phyloP scores from a whole-genome alignment of 2,329 filamentous ascomycete genomes.

The Endocalyx cinctus region DNA sequence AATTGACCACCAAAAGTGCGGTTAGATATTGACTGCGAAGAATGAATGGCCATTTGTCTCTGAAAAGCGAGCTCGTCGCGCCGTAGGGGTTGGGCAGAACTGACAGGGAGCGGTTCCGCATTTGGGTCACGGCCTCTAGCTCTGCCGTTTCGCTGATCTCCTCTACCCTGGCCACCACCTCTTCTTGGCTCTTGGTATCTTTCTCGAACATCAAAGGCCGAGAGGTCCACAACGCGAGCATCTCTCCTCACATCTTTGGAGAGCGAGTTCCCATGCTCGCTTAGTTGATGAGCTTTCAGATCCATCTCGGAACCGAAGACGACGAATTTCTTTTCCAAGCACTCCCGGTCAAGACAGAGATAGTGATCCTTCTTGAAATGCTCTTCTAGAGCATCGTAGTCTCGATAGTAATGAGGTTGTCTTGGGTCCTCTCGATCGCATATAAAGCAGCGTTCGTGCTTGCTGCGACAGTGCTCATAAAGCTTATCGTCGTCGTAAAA shows the following conservation, averaged over 20 bases:
- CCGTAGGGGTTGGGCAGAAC: slow-evolving; percentile 73
- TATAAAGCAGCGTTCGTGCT: slow-evolving; percentile 91
- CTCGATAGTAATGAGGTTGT: slow-evolving; percentile 82
- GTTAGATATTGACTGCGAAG: slow-evolving; percentile 72
- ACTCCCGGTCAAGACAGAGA: slow-evolving; percentile 78
- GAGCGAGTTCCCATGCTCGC: slow-evolving; percentile 71
- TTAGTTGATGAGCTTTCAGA: slow-evolving; percentile 86
- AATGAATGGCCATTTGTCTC: slow-evolving; percentile 86
- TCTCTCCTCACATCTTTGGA: slow-evolving; percentile 83
- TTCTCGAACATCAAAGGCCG: slow-evolving; percentile 73
- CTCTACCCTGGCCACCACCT: slow-evolving; percentile 39
- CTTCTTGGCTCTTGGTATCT: slow-evolving; percentile 62
- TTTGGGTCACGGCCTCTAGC: slow-evolving; percentile 74
- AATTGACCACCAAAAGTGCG: slow-evolving; percentile 83
- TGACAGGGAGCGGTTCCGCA: slow-evolving; percentile 69
- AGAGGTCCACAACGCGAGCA: slow-evolving; percentile 80
- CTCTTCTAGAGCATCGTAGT: slow-evolving; percentile 80
- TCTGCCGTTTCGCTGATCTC: slow-evolving; percentile 34
- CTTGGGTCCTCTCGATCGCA: slow-evolving; percentile 71
- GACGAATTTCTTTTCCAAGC: slow-evolving; percentile 94
- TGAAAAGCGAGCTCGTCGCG: slow-evolving; percentile 90
- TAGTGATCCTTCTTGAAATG: slow-evolving; percentile 90
- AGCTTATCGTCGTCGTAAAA: slow-evolving; percentile 97
- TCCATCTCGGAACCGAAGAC: slow-evolving; percentile 96
- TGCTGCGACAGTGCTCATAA: slow-evolving; percentile 87